Conservation (phyloP, 441 rosid genomes). For the Adansonia madagascariensis region DNA sequence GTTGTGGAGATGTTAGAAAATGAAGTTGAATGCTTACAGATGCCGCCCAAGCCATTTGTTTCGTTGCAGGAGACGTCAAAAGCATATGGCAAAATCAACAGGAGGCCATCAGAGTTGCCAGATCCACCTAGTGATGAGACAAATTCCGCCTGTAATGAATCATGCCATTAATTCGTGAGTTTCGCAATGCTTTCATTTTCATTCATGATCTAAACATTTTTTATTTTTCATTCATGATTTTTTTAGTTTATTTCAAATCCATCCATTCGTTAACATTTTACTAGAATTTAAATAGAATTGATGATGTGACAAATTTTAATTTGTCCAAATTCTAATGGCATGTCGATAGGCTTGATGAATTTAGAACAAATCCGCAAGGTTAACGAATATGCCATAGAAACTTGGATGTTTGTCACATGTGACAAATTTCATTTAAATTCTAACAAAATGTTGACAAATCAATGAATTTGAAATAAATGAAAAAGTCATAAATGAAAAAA, state of each 20-base stretch:
- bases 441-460: no score
- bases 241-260: neutral
- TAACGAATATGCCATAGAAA: no score
- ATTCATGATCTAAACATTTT: neutral
- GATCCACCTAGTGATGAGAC: neutral
- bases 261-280: no score
- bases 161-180: neutral
- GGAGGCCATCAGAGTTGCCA: neutral
- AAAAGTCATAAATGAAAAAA: no score
- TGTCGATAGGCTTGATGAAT: no score
- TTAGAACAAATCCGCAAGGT: no score
- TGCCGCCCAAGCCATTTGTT: slow-evolving; percentile 19
- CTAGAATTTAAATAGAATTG: no score
- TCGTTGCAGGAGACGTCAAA: neutral
- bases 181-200: neutral
- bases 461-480: no score
- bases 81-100: neutral
- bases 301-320: no score
- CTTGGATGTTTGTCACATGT: no score
- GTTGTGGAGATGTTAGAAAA: slow-evolving; percentile 24
- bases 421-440: no score
- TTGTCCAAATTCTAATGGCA: no score
- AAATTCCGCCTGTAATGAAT: neutral
- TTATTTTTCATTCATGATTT: neutral
- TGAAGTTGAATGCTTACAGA: neutral